Base-by-base conservation (phyloP, 2,329 filamentous ascomycete genomes). In the Hypomyces rosellus region DNA sequence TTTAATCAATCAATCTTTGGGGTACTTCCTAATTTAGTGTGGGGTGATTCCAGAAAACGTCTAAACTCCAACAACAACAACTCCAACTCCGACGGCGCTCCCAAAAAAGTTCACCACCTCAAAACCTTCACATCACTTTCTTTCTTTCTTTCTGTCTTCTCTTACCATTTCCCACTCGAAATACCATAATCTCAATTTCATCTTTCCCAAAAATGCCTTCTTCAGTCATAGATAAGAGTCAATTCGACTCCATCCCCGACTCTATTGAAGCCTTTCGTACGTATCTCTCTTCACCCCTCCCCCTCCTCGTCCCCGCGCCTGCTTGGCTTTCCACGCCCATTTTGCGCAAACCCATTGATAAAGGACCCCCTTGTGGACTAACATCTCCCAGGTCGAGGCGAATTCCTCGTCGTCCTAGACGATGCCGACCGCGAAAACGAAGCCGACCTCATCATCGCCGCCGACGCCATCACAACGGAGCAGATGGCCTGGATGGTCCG, bases 401-500 rank as follows among this genome's bases (percentile, higher is more conserved):
- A 97, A 66, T 97, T 97, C 78, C 86, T 99, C 66, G 84, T 99
- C 55, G 92, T 96, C 36, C 88, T 99, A 63, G 93, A 99, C 75
- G 88, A 89, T 59, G 84, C 89, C 57, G 82, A 85, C 55, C 91
- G 93, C 69, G 93, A 99, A 71, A 99, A 99, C 69, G 93, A 99
- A 78, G 93, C 91, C 69, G 93, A 99, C 73, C 82, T 99, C 45
- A 96, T 97, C 70, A 95, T 97, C 65, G 89, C 93, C 58, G 92
- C 90, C 55, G 76, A 89, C 59, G 80, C 86, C 62, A 74, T 96
- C 57, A 96, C 92, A 8, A 78, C 90, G 20, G 80, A 88, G 57
- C 92, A 97, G 72, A 95, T 95, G 84, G 89, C 90, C 62, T 99
- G 96, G 76, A 85, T 99, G 80, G 82, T 99, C 69, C 89, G 90